Evolutionary conservation across 2,329 filamentous ascomycete species (phyloP).

Genomic region (Fusarium coicis): DNA sequence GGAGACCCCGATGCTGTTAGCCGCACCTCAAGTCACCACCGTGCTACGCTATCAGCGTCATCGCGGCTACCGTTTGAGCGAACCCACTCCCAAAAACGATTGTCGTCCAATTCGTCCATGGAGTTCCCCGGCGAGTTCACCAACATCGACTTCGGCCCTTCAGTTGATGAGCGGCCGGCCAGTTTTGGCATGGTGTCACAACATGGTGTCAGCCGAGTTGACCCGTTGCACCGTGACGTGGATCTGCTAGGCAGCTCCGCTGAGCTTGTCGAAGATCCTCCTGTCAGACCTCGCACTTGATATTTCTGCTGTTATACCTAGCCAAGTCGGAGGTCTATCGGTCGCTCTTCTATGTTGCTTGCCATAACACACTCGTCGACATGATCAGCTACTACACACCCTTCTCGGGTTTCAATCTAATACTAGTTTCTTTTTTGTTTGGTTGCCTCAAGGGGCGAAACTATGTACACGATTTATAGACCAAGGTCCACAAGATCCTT

Average conservation of each 20-base stretch:
- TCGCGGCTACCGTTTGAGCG: conserved; percentile 66
- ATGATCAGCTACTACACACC: conserved; percentile 2
- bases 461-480: conserved; percentile 44
- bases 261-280: conserved; percentile 63
- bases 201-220: conserved; percentile 66
- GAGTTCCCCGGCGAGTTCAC: conserved; percentile 59
- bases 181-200: conserved; percentile 68
- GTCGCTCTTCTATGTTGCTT: not conserved
- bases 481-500: conserved; percentile 27
- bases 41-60: conserved; percentile 39
- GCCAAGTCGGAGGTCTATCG: not conserved
- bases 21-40: conserved; percentile 37
- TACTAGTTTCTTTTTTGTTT: conserved; percentile 31
- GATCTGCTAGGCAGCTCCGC: conserved; percentile 65
- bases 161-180: conserved; percentile 60
- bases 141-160: conserved; percentile 52
- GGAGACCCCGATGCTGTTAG: conserved; percentile 37
- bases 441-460: conserved; percentile 2
- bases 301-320: not conserved
- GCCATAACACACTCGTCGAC: not conserved
- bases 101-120: conserved; percentile 62
- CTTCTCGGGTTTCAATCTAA: conserved; percentile 14
- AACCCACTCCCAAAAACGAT: conserved; percentile 62
- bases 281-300: conserved; percentile 38
- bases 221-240: conserved; percentile 56